Conservation (phyloP, 106 monocot genomes). For the Dendrobium nobile region DNA sequence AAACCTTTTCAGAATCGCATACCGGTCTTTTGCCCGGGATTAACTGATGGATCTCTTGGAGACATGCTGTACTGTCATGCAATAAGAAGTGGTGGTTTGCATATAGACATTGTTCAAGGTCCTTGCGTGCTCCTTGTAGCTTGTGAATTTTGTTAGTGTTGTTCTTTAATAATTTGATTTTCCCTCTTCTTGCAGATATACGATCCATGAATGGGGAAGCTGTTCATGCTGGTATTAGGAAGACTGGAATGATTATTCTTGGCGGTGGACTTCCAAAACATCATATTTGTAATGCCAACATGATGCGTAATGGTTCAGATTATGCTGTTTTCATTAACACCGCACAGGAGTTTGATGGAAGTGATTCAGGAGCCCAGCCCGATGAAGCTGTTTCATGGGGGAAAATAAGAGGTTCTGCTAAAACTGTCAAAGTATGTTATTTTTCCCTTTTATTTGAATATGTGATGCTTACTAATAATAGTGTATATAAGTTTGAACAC, state of each 20-base stretch:
- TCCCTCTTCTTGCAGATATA: constrained; percentile 51
- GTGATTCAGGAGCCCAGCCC: constrained; percentile 93
- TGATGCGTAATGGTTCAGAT: constrained; percentile 91
- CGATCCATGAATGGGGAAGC: constrained; percentile 81
- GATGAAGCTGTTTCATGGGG: constrained; percentile 99
- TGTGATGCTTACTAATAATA: background rate
- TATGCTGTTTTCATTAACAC: constrained; percentile 95
- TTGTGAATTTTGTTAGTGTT: background rate
- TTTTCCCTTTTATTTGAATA: background rate
- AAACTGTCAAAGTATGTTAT: constrained; percentile 64
- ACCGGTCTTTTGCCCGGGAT: constrained; percentile 71
- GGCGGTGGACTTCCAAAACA: constrained; percentile 95
- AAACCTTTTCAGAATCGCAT: constrained; percentile 49
- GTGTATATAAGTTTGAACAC: background rate
- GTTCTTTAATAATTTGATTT: background rate
- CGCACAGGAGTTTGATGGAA: constrained; percentile 92
- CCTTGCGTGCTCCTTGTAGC: background rate
- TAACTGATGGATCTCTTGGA: constrained; percentile 90
- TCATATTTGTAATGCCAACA: constrained; percentile 89
- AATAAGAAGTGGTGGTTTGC: constrained; percentile 61
- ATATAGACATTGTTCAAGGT: constrained; percentile 93
- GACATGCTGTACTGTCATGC: constrained; percentile 92
- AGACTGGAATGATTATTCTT: constrained; percentile 86
- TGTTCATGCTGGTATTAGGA: constrained; percentile 60
- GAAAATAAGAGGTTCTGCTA: constrained; percentile 76